Base-by-base conservation (phyloP, 2,329 filamentous ascomycete species). In the Dissoconium aciculare region DNA sequence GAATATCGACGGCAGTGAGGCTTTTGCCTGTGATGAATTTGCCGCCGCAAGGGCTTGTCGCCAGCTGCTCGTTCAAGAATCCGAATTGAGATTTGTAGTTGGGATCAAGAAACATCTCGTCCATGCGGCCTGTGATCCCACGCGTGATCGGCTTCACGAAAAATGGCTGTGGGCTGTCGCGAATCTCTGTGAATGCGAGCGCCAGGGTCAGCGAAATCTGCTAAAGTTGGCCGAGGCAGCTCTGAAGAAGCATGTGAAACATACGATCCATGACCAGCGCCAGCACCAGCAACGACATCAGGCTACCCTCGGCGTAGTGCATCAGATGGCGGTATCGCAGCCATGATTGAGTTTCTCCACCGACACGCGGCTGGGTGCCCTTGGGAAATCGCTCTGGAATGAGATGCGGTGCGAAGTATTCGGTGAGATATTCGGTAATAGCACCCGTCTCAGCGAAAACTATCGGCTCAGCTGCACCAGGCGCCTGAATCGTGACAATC, bases 281-380 rank as follows among this genome's bases (percentile, higher is more conserved):
- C 38, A 81, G 55, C 1, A 85, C 55, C 39, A 89, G 53, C 27
- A 73, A 60, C 0, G 72, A 68, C 76, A 91, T 89, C 38, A 94
- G 57, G 37, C 71, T 81, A 8, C 85, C 87, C 58, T 94, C 87
- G 4, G 71, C 66, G 54, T 85, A 94, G 52, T 93, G 78, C 64
- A 93, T 70, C 42, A 71, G 72, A 51, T 82, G 80, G 48, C 65
- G 59, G 46, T 73, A 71, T 25, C 70, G 59, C 47, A 71, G 49
- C 66, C 68, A 76, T 36, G 61, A 57, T 42, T 74, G 70, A 0
- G 62, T 70, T 53, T 76, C 71, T 3, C 58, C 67, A 5, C 68
- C 67, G 10, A 71, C 50, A 16, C 65, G 51, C 3, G 62, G 66
- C 28, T 74, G 67, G 33, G 64, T 62, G 23, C 66, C 69, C 4